Conservation (phyloP, 805 yeast species). For the Myxozyma melibiosi region DNA sequence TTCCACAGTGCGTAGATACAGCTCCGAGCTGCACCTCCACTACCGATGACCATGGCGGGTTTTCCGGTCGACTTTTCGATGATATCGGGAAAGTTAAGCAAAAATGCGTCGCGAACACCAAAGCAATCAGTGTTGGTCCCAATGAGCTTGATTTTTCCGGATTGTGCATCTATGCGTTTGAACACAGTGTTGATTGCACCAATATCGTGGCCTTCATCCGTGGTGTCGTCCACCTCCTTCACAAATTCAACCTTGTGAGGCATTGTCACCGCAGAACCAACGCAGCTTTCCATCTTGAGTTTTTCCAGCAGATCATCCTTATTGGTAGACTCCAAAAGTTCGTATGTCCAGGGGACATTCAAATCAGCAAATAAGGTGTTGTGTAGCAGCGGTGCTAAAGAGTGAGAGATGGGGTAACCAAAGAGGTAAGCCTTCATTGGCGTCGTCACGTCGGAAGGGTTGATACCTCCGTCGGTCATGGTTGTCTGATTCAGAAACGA, state of each 20-base stretch:
- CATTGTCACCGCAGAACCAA: conserved; percentile 13
- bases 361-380: not conserved
- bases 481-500: too few species aligned
- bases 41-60: conserved; percentile 2
- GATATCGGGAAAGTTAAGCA: conserved; percentile 1
- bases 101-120: conserved; percentile 11
- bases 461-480: too few species aligned
- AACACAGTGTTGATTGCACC: conserved; percentile 17
- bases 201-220: not conserved
- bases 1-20: conserved; percentile 7
- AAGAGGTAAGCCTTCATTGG: not conserved
- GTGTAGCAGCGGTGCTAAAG: not conserved
- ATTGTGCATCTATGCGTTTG: not conserved
- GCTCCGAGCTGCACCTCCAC: conserved; percentile 2
- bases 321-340: not conserved
- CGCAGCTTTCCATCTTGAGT: not conserved
- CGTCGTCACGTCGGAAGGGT: too few species aligned
- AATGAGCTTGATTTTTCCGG: not conserved
- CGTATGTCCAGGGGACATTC: not conserved
- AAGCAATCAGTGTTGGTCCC: conserved; percentile 18
- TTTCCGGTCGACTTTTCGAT: not conserved
- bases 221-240: conserved; percentile 4
- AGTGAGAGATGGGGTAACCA: not conserved
- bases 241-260: conserved; percentile 2
- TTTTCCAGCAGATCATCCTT: not conserved